These are phyloP conservation scores for Heliosperma pusillum DNA, from an alignment of 148 eudicot species.

Conservation along the genomic window DNA sequence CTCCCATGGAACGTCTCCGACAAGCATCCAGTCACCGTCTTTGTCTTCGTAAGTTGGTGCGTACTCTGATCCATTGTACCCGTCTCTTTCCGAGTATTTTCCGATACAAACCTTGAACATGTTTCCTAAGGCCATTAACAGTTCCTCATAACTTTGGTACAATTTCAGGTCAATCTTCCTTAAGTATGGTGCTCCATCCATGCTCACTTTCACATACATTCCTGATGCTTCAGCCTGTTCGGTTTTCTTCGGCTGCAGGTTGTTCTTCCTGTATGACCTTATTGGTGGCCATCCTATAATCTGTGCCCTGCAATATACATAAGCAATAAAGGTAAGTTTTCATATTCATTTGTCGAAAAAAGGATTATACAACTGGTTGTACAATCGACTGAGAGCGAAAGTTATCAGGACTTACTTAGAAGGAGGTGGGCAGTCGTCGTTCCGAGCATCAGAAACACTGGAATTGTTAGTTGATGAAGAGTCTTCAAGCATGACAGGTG, in stretches of 20 bases:
- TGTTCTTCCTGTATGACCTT: slow-evolving; percentile 55
- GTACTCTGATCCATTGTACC: slow-evolving; percentile 43
- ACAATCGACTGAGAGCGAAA: neutral
- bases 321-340: slow-evolving; percentile 13
- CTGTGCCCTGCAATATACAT: slow-evolving; percentile 43
- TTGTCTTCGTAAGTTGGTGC: slow-evolving; percentile 57
- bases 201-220: slow-evolving; percentile 65
- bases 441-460: slow-evolving; percentile 27
- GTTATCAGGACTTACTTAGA: slow-evolving; percentile 46
- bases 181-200: slow-evolving; percentile 79
- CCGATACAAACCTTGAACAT: slow-evolving; percentile 63
- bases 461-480: slow-evolving; percentile 34
- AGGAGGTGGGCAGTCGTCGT: slow-evolving; percentile 44
- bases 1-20: slow-evolving; percentile 92
- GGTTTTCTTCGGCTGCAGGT: slow-evolving; percentile 37
- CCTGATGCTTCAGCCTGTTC: slow-evolving; percentile 36
- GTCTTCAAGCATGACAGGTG: slow-evolving; percentile 32
- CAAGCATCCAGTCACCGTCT: slow-evolving; percentile 87
- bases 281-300: slow-evolving; percentile 79
- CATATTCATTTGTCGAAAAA: too few relatives aligned
- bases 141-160: slow-evolving; percentile 48
- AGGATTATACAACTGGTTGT: neutral
- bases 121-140: slow-evolving; percentile 42
- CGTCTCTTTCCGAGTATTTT: slow-evolving; percentile 49
- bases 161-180: slow-evolving; percentile 65